Conservation (phyloP, 2,329 filamentous ascomycete genomes). For the Simplicillium sp. region DNA sequence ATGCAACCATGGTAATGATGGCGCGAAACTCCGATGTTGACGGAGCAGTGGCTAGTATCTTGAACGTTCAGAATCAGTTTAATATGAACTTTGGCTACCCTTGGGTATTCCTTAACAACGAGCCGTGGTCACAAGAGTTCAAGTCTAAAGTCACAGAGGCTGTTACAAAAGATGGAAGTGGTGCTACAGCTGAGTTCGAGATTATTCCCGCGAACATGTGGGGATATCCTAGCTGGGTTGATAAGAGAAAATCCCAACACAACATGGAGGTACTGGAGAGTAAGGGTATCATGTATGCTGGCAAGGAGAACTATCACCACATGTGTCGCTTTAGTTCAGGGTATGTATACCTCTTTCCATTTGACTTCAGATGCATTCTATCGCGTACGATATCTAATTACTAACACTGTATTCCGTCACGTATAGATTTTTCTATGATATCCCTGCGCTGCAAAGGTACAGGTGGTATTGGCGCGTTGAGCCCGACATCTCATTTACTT, state of each 20-base stretch:
- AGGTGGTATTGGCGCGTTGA: conserved; percentile 39
- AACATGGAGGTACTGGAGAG: conserved; percentile 23
- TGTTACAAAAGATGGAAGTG: conserved; percentile 20
- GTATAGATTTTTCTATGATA: conserved; percentile 30
- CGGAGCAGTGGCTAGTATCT: conserved; percentile 27
- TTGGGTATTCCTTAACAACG: conserved; percentile 35
- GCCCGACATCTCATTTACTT: conserved; percentile 33
- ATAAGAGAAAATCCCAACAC: conserved; percentile 17
- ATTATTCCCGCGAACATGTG: conserved; percentile 28
- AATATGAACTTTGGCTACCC: conserved; percentile 38
- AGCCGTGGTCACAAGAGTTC: conserved; percentile 29
- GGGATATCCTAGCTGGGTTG: conserved; percentile 27
- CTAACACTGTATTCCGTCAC: conserved; percentile 5
- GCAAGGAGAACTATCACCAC: conserved; percentile 27
- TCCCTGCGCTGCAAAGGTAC: conserved; percentile 28
- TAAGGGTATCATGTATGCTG: conserved; percentile 25
- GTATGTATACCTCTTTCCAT: conserved; percentile 15
- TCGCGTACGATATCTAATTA: not conserved
- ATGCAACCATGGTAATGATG: conserved; percentile 35
- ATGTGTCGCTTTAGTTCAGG: conserved; percentile 34
- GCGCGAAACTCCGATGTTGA: conserved; percentile 33
- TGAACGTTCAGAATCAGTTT: conserved; percentile 31
- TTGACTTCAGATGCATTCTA: not conserved
- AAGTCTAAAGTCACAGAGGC: conserved; percentile 24
- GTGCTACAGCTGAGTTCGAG: conserved; percentile 23